Base-by-base conservation (phyloP, 768 basidiomycete genomes). In the Leccinum aurantiacum region DNA sequence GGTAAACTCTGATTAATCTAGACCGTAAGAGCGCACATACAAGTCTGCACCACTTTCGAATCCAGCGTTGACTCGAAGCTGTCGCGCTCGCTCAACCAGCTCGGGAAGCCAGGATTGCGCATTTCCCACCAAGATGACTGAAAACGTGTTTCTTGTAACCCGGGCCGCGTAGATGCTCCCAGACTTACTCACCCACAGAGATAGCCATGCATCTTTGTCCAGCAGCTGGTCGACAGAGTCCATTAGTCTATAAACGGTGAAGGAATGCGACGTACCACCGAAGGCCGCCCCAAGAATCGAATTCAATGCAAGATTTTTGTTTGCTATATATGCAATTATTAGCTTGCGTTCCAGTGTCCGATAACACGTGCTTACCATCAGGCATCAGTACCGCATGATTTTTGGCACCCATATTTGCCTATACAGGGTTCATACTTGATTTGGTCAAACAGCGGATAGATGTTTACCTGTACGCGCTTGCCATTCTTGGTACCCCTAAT, bases 161-260 rank as follows among this genome's bases (percentile, higher is more conserved):
- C 48, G 14, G 25, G 25, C 48, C 17, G 35, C 9, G 27, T 3
- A 4, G 46, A 8, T 49, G 17, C 41, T 27, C 15, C 9, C 13
- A 54, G 9, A 47, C 44, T 27, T 25, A 64, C 86, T 68, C 63
- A 90, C 93, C 90, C 33, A 95, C 93, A 13, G 94, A 96, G 47
- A 96, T 77, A 13, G 94, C 95, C 95, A 97, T 98, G 77, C 95
- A 98, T 59, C 97, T 84, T 73, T 98, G 96, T 13, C 96, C 96
- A 31, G 96, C 96, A 64, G 96, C 96, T 84, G 69, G 63, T 44
- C 25, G 38, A 63, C 62, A 71, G 13, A 47, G 57, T 71, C 71
- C 19, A 70, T 66, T n/a, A 47, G 57, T 31, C 41, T 54, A 52
- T 19, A 59, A 69, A 63, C 54, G 57, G 65, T 37, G 69, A 74